Evolutionary conservation across 495 filamentous ascomycete genomes (phyloP).

Genomic region (Hypoxylon lienhwacheense): DNA sequence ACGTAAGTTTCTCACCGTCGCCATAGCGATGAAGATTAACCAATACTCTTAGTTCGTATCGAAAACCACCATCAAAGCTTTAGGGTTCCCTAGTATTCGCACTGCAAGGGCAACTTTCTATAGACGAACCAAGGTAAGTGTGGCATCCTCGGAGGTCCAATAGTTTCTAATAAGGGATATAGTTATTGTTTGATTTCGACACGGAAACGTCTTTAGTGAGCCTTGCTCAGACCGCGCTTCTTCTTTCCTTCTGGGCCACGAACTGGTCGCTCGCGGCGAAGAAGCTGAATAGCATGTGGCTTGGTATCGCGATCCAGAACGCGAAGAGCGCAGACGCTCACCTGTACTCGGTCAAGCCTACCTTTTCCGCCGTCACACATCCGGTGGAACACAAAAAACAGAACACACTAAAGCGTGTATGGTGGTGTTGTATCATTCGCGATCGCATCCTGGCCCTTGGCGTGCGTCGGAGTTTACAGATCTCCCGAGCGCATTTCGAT

Average conservation of each 20-base stretch:
- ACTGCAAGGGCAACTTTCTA: constrained; percentile 49
- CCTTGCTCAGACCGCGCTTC: constrained; percentile 48
- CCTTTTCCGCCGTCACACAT: constrained; percentile 25
- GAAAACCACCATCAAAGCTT: constrained; percentile 42
- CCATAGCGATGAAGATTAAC: neutral
- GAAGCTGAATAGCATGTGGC: constrained; percentile 51
- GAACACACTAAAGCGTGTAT: constrained; percentile 46
- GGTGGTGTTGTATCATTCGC: constrained; percentile 56
- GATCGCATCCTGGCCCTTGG: constrained; percentile 54
- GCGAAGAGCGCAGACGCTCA: constrained; percentile 50
- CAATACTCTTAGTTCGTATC: constrained; percentile 43
- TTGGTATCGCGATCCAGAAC: constrained; percentile 51
- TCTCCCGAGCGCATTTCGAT: constrained; percentile 47
- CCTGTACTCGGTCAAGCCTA: constrained; percentile 38
- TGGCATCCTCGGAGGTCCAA: neutral
- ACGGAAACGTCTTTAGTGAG: constrained; percentile 38
- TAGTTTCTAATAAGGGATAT: constrained; percentile 4
- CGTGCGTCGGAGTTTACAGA: constrained; percentile 51
- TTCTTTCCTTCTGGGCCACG: constrained; percentile 48
- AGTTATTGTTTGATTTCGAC: constrained; percentile 44
- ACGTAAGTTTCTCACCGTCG: constrained; percentile 38
- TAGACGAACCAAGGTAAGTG: constrained; percentile 44
- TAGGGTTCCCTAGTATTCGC: constrained; percentile 49
- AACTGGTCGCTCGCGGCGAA: constrained; percentile 41
- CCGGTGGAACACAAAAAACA: constrained; percentile 39